phyloP scores from a whole-genome alignment of 495 filamentous ascomycete species.

The Pyrenula aspistea region DNA sequence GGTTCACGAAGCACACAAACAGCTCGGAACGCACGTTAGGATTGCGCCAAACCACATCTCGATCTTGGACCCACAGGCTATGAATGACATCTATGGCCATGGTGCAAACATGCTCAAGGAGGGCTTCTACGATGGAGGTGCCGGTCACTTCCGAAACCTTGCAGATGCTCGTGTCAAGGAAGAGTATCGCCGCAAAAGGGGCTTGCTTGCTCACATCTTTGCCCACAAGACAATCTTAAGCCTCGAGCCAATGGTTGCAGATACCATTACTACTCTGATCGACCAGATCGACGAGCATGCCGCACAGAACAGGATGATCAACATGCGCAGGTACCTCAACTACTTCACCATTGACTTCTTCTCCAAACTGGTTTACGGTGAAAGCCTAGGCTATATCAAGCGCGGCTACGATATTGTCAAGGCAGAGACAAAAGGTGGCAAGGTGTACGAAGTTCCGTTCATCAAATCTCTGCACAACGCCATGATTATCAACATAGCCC shows the following conservation, averaged over 20 bases:
- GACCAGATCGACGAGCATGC: constrained; percentile 4
- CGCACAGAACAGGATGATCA: constrained; percentile 3
- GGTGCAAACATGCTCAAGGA: constrained; percentile 37
- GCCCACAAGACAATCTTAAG: constrained; percentile 41
- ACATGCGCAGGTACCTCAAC: constrained; percentile 9
- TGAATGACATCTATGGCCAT: constrained; percentile 27
- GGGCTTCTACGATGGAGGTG: constrained; percentile 23
- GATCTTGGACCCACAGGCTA: constrained; percentile 12
- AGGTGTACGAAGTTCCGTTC: constrained; percentile 4
- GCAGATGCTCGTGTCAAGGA: constrained; percentile 33
- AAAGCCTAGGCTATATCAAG: constrained; percentile 6
- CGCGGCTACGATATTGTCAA: constrained; percentile 9
- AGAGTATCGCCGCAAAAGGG: constrained; percentile 37
- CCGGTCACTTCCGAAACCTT: constrained; percentile 30
- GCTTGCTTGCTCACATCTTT: constrained; percentile 36
- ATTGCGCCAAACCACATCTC: constrained; percentile 21
- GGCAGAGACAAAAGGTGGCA: constrained; percentile 5
- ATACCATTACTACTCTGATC: constrained; percentile 19
- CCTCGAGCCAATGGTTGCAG: constrained; percentile 44
- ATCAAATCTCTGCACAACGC: constrained; percentile 7
- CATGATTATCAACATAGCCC: constrained; percentile 7
- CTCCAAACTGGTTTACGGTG: constrained; percentile 4
- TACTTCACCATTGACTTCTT: constrained; percentile 9
- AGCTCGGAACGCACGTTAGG: constrained; percentile 17
- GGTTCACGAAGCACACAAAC: constrained; percentile 28